phyloP scores from a whole-genome alignment of 495 filamentous ascomycete genomes.

The Aspergillus funiculosus region DNA sequence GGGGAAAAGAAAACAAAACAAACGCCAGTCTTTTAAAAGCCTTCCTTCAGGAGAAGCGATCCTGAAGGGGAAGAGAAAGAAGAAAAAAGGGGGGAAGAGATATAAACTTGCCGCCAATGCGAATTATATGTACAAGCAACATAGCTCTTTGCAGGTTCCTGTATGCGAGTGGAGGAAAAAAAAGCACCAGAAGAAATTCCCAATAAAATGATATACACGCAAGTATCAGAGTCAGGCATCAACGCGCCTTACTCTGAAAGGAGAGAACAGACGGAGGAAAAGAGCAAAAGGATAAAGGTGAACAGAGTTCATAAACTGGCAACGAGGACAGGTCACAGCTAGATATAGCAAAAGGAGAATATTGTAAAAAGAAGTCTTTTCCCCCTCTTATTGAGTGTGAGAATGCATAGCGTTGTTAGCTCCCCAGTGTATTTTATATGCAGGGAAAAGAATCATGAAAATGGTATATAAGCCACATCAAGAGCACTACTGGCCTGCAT shows the following conservation, averaged over 20 bases:
- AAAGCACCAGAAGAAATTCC: constrained; percentile 9
- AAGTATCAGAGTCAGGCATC: constrained; percentile 15
- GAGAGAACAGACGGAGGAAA: constrained; percentile 4
- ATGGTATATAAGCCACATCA: neutral
- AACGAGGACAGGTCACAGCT: neutral
- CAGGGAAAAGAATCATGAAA: neutral
- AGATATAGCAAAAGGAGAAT: too few species aligned
- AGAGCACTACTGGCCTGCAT: constrained; percentile 5
- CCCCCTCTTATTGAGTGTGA: too few species aligned
- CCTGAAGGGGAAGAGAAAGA: too few species aligned
- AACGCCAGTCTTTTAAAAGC: constrained; percentile 10
- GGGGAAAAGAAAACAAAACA: constrained; percentile 3
- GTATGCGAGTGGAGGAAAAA: constrained; percentile 18
- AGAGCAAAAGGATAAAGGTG: constrained; percentile 10
- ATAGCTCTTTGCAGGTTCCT: constrained; percentile 17
- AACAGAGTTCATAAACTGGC: neutral
- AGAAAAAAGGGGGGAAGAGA: constrained; percentile 6
- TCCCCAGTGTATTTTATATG: neutral
- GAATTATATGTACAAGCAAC: constrained; percentile 28
- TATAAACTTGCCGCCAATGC: constrained; percentile 24
- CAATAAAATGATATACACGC: constrained; percentile 26
- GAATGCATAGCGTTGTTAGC: too few species aligned
- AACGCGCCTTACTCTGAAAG: constrained; percentile 15
- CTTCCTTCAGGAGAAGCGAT: too few species aligned
- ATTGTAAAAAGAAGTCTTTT: too few species aligned